phyloP scores from a whole-genome alignment of 2,329 filamentous ascomycete species.

The Paecilomyces dactylethromorphus region DNA sequence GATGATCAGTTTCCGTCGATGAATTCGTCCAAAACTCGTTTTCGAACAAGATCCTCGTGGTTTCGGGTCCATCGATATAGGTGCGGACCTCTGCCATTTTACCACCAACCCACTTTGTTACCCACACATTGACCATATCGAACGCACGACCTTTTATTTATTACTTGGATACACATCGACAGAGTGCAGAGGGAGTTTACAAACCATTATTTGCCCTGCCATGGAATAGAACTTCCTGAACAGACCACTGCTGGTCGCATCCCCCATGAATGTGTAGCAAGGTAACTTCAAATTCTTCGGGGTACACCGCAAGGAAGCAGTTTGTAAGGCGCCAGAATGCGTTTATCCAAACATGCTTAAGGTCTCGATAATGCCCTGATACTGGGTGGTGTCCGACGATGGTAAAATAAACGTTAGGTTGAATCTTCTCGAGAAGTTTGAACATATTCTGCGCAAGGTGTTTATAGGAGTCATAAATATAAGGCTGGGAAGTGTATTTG shows the following conservation, averaged over 20 bases:
- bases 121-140: constrained; percentile 27
- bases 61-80: constrained; percentile 17
- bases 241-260: constrained; percentile 25
- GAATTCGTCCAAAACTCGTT: constrained; percentile 29
- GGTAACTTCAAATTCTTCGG: constrained; percentile 23
- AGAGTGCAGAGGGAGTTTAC: not conserved
- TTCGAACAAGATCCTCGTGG: constrained; percentile 20
- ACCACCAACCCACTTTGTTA: constrained; percentile 21
- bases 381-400: constrained; percentile 27
- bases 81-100: constrained; percentile 29
- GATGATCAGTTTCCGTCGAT: constrained; percentile 19
- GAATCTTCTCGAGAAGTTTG: constrained; percentile 24
- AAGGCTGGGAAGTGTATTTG: constrained; percentile 22
- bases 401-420: constrained; percentile 25
- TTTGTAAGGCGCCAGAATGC: constrained; percentile 22
- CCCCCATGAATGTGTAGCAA: constrained; percentile 25
- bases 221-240: constrained; percentile 24
- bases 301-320: constrained; percentile 18
- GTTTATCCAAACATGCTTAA: constrained; percentile 28
- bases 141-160: constrained; percentile 17
- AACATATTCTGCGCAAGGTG: constrained; percentile 23
- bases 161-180: not conserved
- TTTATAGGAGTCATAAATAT: constrained; percentile 28
- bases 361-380: constrained; percentile 23
- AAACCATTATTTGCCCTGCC: constrained; percentile 27